These are phyloP conservation scores for Ampelocalamus luodianensis DNA, from an alignment of 176 grass and related monocot genomes.

Conservation along the genomic window DNA sequence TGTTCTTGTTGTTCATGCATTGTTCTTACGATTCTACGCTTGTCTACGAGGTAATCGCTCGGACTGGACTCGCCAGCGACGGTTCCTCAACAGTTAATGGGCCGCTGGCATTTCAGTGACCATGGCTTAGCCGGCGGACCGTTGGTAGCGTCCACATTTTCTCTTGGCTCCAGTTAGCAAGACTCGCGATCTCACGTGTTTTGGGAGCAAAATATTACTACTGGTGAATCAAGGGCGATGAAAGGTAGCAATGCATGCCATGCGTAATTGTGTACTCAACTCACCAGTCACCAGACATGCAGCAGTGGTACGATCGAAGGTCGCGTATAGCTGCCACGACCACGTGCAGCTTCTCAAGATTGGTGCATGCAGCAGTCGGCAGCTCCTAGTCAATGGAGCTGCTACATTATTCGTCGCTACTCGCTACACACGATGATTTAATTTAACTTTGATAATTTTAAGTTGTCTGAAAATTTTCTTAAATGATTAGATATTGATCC, in stretches of 20 bases:
- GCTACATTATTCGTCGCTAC: neutral
- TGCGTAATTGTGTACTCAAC: neutral
- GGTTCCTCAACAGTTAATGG: no score
- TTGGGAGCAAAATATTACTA: neutral
- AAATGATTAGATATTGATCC: no score
- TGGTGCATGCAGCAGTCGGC: constrained; percentile 30
- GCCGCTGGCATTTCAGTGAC: neutral
- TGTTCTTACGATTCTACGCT: no score
- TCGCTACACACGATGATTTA: neutral
- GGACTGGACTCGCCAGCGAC: no score
- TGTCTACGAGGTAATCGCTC: no score
- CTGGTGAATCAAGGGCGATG: neutral
- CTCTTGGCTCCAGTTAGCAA: neutral
- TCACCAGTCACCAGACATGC: neutral
- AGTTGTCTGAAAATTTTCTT: no score
- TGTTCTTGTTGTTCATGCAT: no score
- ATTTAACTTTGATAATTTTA: no score
- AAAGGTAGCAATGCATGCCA: neutral
- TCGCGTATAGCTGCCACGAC: constrained; percentile 32
- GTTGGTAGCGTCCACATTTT: neutral
- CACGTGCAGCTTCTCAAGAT: constrained; percentile 51
- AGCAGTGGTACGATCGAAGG: constrained; percentile 9
- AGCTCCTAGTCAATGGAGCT: constrained; percentile 38
- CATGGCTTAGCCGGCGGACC: neutral
- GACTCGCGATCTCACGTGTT: neutral